These are phyloP conservation scores for Sporothrix pseudoabietina DNA, from an alignment of 2,329 filamentous ascomycete genomes.

Conservation along the genomic window DNA sequence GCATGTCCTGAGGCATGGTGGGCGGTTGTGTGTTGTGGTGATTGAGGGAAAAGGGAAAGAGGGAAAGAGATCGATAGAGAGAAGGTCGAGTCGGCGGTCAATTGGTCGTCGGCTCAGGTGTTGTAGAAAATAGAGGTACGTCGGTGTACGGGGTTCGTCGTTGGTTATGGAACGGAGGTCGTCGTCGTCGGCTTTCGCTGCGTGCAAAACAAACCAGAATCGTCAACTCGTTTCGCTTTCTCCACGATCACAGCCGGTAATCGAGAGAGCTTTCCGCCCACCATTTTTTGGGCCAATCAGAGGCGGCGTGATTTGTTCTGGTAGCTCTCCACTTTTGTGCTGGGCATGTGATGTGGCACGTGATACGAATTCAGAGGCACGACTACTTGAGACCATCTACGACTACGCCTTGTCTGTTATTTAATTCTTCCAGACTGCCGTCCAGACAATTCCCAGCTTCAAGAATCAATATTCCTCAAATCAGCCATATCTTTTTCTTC, in stretches of 20 bases:
- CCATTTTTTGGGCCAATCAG: constrained; percentile 25
- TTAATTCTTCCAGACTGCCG: too few species aligned
- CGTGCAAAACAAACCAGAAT: constrained; percentile 19
- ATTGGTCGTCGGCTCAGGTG: constrained; percentile 5
- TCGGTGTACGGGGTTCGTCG: neutral
- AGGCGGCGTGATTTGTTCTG: constrained; percentile 17
- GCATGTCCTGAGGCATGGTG: constrained; percentile 96
- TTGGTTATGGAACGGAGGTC: neutral
- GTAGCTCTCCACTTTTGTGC: neutral
- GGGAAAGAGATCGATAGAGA: neutral
- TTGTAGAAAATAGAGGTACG: neutral
- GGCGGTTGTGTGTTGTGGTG: constrained; percentile 35
- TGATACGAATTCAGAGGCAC: neutral
- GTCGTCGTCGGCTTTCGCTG: constrained; percentile 9
- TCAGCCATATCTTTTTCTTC: too few species aligned
- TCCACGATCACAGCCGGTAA: neutral
- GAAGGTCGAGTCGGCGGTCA: neutral
- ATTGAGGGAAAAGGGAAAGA: neutral
- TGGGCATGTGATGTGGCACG: neutral
- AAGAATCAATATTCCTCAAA: too few species aligned
- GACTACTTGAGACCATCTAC: neutral
- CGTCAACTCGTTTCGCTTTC: neutral
- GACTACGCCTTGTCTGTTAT: too few species aligned
- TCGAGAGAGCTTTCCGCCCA: neutral
- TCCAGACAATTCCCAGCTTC: too few species aligned